Evolutionary conservation across 805 yeast species (phyloP), one percentile per base, ranked within the genome.

Genomic region (Candida germanica): DNA sequence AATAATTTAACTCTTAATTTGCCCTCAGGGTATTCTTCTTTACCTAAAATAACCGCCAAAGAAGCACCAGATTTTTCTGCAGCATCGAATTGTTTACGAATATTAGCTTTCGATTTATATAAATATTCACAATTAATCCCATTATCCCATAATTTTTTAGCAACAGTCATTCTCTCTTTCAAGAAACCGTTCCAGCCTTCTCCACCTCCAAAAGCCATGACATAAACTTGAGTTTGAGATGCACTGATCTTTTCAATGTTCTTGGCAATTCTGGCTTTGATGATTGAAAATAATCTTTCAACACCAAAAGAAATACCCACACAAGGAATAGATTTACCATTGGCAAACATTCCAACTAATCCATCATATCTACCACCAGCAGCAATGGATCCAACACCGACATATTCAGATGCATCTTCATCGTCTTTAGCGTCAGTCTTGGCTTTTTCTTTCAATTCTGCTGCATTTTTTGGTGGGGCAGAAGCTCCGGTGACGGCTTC

Each of bases 191-290:
- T 79, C 97, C 97, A 89, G 43, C 83, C 94, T 51, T 85, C 85
- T 53, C 98, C 98, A 53, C 97, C 98, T 48, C 98, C 98, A 55
- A 93, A 89, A 1, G 98, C 98, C 96, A 93, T 89, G 33, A 93
- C 83, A 55, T 72, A 93, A 10, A 87, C 98, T 60, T 93, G 95
- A 13, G 98, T 94, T 25, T 91, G 80, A 19, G 89, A 75, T 23
- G 97, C 79, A 50, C 93, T 79, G 38, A 89, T 71, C 49, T 73
- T 70, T 21, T 80, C 80, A 48, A 76, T 73, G 35, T 78, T 63
- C 44, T 59, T 59, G 20, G 77, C 76, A 28, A 75, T 72, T 58
- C 95, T 77, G 34, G 86, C 82, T 59, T 86, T 88, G 51, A 93
- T 79, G 42, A 93, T 66, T 6, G 98, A 87, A 59, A 93, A 93